These are phyloP conservation scores for Lenwebbia sp. DNA, from an alignment of 345 rosid species.

Conservation along the genomic window DNA sequence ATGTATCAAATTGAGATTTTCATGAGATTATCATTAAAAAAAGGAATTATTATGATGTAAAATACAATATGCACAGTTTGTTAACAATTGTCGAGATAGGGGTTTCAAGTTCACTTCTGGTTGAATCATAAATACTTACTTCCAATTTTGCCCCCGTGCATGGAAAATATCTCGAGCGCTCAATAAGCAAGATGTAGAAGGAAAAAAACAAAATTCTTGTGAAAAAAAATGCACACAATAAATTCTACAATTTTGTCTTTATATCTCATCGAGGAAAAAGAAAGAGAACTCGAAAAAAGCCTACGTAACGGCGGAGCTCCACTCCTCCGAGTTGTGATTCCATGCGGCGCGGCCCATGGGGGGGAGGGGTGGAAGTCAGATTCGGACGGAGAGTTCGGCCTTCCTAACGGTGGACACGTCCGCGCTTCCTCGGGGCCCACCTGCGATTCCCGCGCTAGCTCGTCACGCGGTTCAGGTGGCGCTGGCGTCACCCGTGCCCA, in stretches of 20 bases:
- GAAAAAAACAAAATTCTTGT: too few relatives aligned
- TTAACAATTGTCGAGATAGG: not conserved
- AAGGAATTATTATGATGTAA: too few relatives aligned
- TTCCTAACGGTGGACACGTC: constrained; percentile 30
- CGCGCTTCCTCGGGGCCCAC: not conserved
- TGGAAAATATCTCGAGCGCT: not conserved
- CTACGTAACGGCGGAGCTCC: not conserved
- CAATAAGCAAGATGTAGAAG: not conserved
- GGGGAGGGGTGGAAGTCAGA: constrained; percentile 9
- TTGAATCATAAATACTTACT: too few relatives aligned
- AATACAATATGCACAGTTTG: too few relatives aligned
- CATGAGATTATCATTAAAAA: too few relatives aligned
- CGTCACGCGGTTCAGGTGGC: constrained; percentile 9
- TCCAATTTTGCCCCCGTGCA: too few relatives aligned
- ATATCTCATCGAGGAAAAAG: not conserved
- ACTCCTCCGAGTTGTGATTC: not conserved
- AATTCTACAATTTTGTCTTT: not conserved
- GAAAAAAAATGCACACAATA: too few relatives aligned
- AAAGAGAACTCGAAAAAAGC: not conserved
- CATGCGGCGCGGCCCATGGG: not conserved
- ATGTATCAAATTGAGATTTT: not conserved
- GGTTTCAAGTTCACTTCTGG: not conserved
- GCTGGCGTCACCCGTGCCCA: constrained; percentile 3
- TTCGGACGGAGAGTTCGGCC: constrained; percentile 2
- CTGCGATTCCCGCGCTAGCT: not conserved